Evolutionary conservation across 192 early-diverging fungal species (phyloP).

Genomic region (Chytriomyces hyalinus): DNA sequence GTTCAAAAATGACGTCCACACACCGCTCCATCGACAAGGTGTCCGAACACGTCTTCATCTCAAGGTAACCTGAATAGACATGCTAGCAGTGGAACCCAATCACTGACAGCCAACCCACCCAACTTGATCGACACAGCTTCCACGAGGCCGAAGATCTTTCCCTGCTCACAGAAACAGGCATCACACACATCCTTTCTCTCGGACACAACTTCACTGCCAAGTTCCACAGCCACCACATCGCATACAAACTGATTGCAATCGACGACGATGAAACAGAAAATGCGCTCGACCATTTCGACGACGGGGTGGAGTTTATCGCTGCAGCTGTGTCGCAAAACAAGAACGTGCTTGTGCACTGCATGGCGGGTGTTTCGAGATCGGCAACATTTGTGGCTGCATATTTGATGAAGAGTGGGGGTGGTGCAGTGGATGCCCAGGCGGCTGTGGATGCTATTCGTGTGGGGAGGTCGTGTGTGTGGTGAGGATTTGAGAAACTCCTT

Average conservation of each 20-base stretch:
- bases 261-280: conserved; percentile 23
- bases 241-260: conserved; percentile 17
- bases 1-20: background rate
- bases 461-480: conserved; percentile 3
- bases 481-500: background rate
- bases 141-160: conserved; percentile 8
- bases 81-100: background rate
- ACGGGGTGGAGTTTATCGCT: conserved; percentile 3
- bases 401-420: conserved; percentile 22
- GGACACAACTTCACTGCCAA: conserved; percentile 19
- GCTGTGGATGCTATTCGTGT: conserved; percentile 13
- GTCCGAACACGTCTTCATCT: conserved; percentile 5
- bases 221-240: background rate
- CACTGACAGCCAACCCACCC: background rate
- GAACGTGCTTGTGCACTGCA: conserved; percentile 27
- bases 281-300: conserved; percentile 18
- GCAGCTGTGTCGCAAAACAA: background rate
- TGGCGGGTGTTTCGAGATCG: conserved; percentile 21
- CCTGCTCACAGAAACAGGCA: background rate
- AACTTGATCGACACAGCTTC: background rate
- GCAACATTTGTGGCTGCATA: conserved; percentile 26
- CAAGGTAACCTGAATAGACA: background rate
- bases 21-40: background rate
- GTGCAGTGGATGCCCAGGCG: background rate
- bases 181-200: background rate